Evolutionary conservation across 768 basidiomycete genomes (phyloP).

Genomic region (Agrocybe praecox): DNA sequence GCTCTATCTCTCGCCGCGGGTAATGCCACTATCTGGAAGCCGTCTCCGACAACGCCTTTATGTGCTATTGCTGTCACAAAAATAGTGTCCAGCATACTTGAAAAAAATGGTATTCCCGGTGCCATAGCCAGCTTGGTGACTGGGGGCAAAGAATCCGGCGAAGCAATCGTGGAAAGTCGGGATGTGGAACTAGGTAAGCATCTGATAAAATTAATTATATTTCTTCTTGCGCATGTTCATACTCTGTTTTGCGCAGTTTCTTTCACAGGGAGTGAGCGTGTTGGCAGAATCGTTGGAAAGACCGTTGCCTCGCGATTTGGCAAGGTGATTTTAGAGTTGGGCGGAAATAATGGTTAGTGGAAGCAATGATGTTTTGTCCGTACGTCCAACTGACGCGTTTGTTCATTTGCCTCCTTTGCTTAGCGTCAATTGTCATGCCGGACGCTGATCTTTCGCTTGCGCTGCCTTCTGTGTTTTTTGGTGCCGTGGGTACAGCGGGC

Average conservation of each 20-base stretch:
- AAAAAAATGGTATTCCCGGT: conserved; percentile 81
- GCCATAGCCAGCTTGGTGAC: conserved; percentile 83
- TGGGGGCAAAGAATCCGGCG: conserved; percentile 82
- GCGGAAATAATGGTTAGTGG: conserved; percentile 88
- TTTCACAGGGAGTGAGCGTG: conserved; percentile 92
- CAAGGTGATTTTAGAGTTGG: conserved; percentile 87
- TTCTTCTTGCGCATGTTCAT: conserved; percentile 8
- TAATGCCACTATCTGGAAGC: conserved; percentile 96
- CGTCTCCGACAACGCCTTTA: conserved; percentile 85
- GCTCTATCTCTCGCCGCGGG: conserved; percentile 87
- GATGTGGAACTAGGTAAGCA: conserved; percentile 77
- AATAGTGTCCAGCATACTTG: conserved; percentile 80
- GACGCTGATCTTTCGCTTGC: conserved; percentile 93
- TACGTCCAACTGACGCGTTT: conserved; percentile 15
- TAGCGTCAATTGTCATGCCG: conserved; percentile 90
- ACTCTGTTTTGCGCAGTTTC: conserved; percentile 59
- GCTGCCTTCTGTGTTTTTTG: conserved; percentile 89
- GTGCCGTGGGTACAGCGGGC: conserved; percentile 83
- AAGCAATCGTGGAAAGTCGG: conserved; percentile 71
- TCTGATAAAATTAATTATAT: not conserved
- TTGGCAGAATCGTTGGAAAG: conserved; percentile 88
- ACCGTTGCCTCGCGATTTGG: conserved; percentile 87
- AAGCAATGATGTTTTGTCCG: conserved; percentile 12
- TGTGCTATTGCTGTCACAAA: conserved; percentile 91
- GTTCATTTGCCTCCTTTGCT: conserved; percentile 2